A percentile compares a stretch with the other conserved stretches of the same genome.
Conservation (phyloP, 164 flowering plant species). For the Vitis cinerea region DNA sequence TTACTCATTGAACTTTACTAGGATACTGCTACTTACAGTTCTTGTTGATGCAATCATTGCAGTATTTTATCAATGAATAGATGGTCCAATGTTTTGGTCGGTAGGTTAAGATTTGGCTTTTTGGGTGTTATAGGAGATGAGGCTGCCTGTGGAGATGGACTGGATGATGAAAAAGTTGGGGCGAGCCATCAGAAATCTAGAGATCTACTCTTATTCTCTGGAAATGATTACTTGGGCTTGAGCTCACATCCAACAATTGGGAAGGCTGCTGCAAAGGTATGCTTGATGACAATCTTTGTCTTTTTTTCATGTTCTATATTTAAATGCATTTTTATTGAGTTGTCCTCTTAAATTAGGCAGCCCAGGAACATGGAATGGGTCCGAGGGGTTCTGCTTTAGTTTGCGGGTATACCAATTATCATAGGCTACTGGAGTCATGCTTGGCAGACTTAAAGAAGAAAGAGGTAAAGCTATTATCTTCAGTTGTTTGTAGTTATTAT, state of each 20-base stretch:
- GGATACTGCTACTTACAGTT: no score
- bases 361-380: slow-evolving; percentile 85
- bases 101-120: no score
- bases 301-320: neutral
- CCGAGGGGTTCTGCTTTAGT: slow-evolving; percentile 75
- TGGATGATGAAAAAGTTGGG: slow-evolving; percentile 17
- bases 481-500: neutral
- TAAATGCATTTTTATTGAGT: neutral
- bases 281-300: neutral
- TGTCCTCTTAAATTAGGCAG: slow-evolving; percentile 46
- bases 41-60: no score
- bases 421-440: slow-evolving; percentile 68
- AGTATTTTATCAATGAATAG: no score
- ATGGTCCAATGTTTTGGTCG: no score
- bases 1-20: no score
- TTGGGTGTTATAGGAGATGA: slow-evolving; percentile 53
- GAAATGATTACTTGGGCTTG: slow-evolving; percentile 94
- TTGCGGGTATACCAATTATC: slow-evolving; percentile 32
- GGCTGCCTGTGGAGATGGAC: slow-evolving; percentile 12
- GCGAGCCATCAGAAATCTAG: slow-evolving; percentile 19
- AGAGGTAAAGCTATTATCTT: slow-evolving; percentile 49
- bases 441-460: slow-evolving; percentile 84
- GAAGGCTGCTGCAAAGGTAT: slow-evolving; percentile 72
- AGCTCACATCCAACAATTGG: slow-evolving; percentile 81
- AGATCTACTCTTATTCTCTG: slow-evolving; percentile 79